Base-by-base conservation (phyloP, 805 yeast genomes). In the Priceomyces fermenticarens region DNA sequence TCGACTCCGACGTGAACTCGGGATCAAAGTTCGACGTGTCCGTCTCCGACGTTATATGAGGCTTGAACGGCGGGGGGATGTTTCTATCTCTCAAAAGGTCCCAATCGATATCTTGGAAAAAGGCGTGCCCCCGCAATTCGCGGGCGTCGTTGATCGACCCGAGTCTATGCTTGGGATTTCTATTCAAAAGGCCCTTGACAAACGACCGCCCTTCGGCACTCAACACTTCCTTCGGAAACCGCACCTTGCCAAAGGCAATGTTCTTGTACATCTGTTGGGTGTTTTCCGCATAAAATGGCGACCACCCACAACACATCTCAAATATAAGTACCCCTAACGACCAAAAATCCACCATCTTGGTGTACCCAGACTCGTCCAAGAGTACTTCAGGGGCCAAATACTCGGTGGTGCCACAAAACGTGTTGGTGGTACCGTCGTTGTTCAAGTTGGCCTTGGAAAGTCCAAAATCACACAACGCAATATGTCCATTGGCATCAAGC, bases 281-380 rank as follows among this genome's bases (percentile, higher is more conserved):
- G 63, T 88, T 91, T 48, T 91, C 97, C 20, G 98, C 99, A 57
- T 88, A 93, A 63, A 93, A 93, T 41, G 99, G 99, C 3, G 96
- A 86, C 99, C 98, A 93, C 38, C 99, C 99, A 69, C 98, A 93
- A 65, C 98, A 90, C 99, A 93, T 93, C 69, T 93, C 99, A 65
- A 93, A 93, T 35, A 93, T 89, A 43, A 93, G 72, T 17, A 93
- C 99, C 45, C 99, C 99, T 43, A 93, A 70, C 2, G 98, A 90
- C 99, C 99, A 93, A 55, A 93, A 93, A 63, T 93, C 99, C 46
- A 93, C 99, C 98, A 93, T 91, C 65, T 90, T 89, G 30, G 98
- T 93, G 68, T 93, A 93, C 12, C 99, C 99, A 40, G 87, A 78
- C 63, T 93, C 99, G 67, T 93, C 98, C 40, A 93, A 73, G 51